These are phyloP conservation scores for Pilasporangium apinafurcum DNA, from an alignment of 352 stramenopile genomes.

Conservation along the genomic window DNA sequence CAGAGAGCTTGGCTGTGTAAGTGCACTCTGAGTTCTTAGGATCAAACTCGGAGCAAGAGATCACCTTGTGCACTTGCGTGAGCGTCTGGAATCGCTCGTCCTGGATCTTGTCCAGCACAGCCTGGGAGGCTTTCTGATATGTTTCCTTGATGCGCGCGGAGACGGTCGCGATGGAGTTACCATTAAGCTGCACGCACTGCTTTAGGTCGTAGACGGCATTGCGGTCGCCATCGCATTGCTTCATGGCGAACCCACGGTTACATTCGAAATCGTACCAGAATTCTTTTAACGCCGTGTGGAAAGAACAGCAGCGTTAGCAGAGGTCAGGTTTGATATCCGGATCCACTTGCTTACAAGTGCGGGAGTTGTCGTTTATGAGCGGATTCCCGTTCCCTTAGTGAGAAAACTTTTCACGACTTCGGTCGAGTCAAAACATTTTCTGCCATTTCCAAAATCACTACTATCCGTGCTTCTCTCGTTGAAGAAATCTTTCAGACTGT, in stretches of 20 bases:
- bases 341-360: constrained; percentile 12
- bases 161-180: constrained; percentile 34
- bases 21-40: constrained; percentile 22
- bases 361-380: constrained; percentile 6
- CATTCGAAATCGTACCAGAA: constrained; percentile 66
- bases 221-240: constrained; percentile 24
- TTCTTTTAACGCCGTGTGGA: constrained; percentile 41
- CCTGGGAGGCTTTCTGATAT: constrained; percentile 17
- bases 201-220: constrained; percentile 23
- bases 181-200: constrained; percentile 53
- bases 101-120: constrained; percentile 25
- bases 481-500: constrained; percentile 31
- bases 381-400: constrained; percentile 32
- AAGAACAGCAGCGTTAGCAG: constrained; percentile 44
- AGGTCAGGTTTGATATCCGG: constrained; percentile 15
- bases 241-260: constrained; percentile 31
- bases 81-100: constrained; percentile 31
- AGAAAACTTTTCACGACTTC: too few relatives aligned
- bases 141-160: constrained; percentile 19
- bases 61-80: constrained; percentile 54
- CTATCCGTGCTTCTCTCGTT: too few relatives aligned
- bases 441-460: too few relatives aligned
- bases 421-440: too few relatives aligned
- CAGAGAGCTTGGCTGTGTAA: constrained; percentile 21
- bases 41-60: constrained; percentile 57